phyloP scores from a whole-genome alignment of 495 filamentous ascomycete genomes.

The Aspergillus cavernicola region DNA sequence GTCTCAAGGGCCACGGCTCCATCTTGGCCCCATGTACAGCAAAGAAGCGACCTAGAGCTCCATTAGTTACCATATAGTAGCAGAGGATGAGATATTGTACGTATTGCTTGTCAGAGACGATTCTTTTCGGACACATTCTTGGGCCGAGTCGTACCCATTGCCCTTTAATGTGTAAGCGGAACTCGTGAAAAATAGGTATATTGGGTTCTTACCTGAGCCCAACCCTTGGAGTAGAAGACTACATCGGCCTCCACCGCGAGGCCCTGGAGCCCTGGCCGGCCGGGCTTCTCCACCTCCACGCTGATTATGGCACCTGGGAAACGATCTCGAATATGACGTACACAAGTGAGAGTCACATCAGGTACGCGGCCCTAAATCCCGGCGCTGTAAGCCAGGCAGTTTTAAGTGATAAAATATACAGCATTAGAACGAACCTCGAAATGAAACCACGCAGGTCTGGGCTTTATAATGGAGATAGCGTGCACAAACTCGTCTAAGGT shows the following conservation, averaged over 20 bases:
- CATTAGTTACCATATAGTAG: background rate
- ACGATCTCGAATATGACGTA: constrained; percentile 50
- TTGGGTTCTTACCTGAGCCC: constrained; percentile 57
- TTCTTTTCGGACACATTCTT: constrained; percentile 49
- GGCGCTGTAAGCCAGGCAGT: constrained; percentile 7
- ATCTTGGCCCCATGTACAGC: constrained; percentile 65
- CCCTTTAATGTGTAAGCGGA: constrained; percentile 24
- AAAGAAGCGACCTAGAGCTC: constrained; percentile 46
- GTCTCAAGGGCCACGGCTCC: constrained; percentile 53
- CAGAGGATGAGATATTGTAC: constrained; percentile 30
- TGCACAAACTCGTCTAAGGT: constrained; percentile 51
- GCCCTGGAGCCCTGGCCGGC: constrained; percentile 54
- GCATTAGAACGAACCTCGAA: constrained; percentile 68
- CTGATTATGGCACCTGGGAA: constrained; percentile 52
- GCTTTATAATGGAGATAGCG: constrained; percentile 28
- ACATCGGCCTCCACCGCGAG: constrained; percentile 62
- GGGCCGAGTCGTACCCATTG: constrained; percentile 44
- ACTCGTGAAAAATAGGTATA: background rate
- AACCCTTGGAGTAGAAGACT: constrained; percentile 66
- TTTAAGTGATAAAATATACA: too few species aligned
- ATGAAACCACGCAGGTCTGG: constrained; percentile 58
- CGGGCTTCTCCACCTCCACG: constrained; percentile 68
- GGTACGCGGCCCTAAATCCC: constrained; percentile 59
- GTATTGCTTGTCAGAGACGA: constrained; percentile 36
- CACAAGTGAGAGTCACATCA: constrained; percentile 58